phyloP scores from a whole-genome alignment of 345 rosid species.

The Arabidopsis thaliana region DNA sequence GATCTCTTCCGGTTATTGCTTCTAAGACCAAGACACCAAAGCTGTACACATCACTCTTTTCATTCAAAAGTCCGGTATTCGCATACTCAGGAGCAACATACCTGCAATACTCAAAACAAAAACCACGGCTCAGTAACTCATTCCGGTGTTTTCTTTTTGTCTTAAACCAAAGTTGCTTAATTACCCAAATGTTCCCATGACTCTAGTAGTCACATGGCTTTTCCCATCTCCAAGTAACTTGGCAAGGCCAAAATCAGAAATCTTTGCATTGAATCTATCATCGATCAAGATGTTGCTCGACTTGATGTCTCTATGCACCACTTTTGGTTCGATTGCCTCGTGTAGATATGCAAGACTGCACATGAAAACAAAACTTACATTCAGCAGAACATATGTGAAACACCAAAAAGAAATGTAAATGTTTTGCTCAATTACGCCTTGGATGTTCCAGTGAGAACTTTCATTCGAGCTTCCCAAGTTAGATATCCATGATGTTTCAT shows the following conservation, averaged over 20 bases:
- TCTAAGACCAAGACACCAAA: slow-evolving; percentile 92
- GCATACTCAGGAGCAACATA: slow-evolving; percentile 99
- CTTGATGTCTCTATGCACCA: slow-evolving; percentile 96
- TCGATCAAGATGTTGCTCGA: slow-evolving; percentile 92
- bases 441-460: slow-evolving; percentile 80
- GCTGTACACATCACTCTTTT: slow-evolving; percentile 98
- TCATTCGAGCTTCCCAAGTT: slow-evolving; percentile 91
- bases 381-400: slow-evolving; percentile 1
- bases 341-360: slow-evolving; percentile 93
- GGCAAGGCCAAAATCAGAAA: slow-evolving; percentile 96
- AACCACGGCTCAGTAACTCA: slow-evolving; percentile 9
- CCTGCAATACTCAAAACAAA: slow-evolving; percentile 50
- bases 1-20: slow-evolving; percentile 95
- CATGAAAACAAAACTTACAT: background rate
- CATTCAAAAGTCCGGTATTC: slow-evolving; percentile 92
- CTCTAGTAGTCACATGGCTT: slow-evolving; percentile 95
- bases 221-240: slow-evolving; percentile 97
- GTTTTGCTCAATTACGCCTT: slow-evolving; percentile 68
- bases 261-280: slow-evolving; percentile 87
- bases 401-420: background rate
- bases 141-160: background rate
- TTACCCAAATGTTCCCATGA: slow-evolving; percentile 99
- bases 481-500: slow-evolving; percentile 72
- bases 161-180: background rate
- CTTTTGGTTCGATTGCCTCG: slow-evolving; percentile 99